Conservation (phyloP, 345 rosid species). For the Carallia pectinifolia region DNA sequence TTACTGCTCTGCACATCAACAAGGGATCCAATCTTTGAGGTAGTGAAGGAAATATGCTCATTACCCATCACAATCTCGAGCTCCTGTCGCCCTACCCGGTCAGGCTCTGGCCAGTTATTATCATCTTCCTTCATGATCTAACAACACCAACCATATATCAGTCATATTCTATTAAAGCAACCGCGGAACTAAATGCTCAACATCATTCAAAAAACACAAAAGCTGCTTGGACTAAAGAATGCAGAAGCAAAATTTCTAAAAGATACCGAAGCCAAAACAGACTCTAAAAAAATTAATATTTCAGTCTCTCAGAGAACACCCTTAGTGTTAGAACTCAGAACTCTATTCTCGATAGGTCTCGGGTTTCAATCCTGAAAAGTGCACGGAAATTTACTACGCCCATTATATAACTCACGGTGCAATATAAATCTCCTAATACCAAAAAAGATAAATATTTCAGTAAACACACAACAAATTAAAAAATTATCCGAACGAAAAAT, state of each 20-base stretch:
- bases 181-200: background rate
- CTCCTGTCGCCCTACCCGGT: conserved; percentile 94
- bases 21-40: conserved; percentile 97
- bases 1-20: conserved; percentile 94
- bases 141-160: conserved; percentile 8
- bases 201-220: background rate
- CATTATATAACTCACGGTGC: too few species aligned
- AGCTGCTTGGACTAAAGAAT: background rate
- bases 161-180: background rate
- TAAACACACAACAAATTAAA: too few species aligned
- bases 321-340: too few species aligned
- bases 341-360: too few species aligned
- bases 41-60: conserved; percentile 92
- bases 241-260: background rate
- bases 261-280: too few species aligned
- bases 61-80: conserved; percentile 98
- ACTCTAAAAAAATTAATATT: too few species aligned
- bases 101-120: conserved; percentile 97
- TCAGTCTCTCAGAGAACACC: too few species aligned
- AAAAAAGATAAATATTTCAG: too few species aligned
- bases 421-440: too few species aligned
- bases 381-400: too few species aligned
- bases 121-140: conserved; percentile 99
- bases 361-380: too few species aligned
- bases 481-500: background rate